Percentiles rank a stretch among this genome's conserved stretches.
Evolutionary conservation across 331 rosid species (phyloP).

Genomic region (Ulmus americana): DNA sequence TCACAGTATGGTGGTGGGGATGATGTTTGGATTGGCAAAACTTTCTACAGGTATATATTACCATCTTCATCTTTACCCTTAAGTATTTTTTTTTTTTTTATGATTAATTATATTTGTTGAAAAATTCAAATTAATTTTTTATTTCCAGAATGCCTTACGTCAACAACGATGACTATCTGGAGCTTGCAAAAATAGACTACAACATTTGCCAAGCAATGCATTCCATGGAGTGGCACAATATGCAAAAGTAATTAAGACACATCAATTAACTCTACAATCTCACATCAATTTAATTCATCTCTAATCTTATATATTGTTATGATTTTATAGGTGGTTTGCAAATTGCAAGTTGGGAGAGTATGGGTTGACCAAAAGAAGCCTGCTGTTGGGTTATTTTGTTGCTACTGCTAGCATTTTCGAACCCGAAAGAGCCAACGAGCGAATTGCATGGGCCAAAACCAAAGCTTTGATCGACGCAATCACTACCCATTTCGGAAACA

Average conservation of each 20-base stretch:
- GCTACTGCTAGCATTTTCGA: conserved; percentile 70
- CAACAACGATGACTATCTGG: conserved; percentile 60
- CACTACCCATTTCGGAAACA: conserved; percentile 31
- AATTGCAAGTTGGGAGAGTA: conserved; percentile 51
- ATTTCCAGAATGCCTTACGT: conserved; percentile 60
- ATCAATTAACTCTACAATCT: not conserved
- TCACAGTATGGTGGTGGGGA: conserved; percentile 69
- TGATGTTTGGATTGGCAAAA: conserved; percentile 93
- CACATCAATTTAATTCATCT: not conserved
- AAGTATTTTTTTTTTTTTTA: not conserved
- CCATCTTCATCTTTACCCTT: not conserved
- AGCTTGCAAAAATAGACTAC: conserved; percentile 81
- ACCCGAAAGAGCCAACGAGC: conserved; percentile 55
- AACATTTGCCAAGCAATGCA: conserved; percentile 73
- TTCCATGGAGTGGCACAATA: conserved; percentile 53
- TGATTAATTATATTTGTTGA: not conserved
- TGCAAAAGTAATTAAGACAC: conserved; percentile 43
- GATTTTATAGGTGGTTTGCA: conserved; percentile 58
- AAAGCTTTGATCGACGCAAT: conserved; percentile 44
- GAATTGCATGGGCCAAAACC: conserved; percentile 80
- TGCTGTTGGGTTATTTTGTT: conserved; percentile 57
- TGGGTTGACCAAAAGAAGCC: conserved; percentile 53
- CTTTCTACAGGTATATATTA: conserved; percentile 61
- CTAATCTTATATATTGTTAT: not conserved
- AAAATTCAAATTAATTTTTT: not conserved